Evolutionary conservation across 129 eudicot genomes (phyloP), one percentile per base, ranked within the genome.

Genomic region (Dittrichia graveolens): DNA sequence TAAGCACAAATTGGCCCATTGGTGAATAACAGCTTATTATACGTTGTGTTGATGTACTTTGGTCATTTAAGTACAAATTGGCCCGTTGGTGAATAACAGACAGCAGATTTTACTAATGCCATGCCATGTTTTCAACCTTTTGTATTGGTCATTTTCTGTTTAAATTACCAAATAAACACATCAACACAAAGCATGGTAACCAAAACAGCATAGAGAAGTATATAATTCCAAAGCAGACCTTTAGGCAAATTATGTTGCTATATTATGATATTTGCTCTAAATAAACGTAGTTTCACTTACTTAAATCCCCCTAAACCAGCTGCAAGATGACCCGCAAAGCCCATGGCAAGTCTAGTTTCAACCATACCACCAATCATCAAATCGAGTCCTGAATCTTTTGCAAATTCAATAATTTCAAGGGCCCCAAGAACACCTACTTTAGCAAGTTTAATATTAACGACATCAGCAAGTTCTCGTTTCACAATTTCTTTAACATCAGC

Each of bases 301-400:
- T 85, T 89, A 90, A 92, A 87, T 73, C 88, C 89, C 8, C 98
- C 98, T 19, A 92, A 84, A 50, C 96, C 98, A 58, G 98, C 98
- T 11, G 98, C 98, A 65, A 92, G 92, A 78, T 92, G 91, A 55
- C 95, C 98, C 34, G 98, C 91, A 83, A 92, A 92, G 62, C 98
- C 98, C 98, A 92, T 92, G 54, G 98, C 98, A 24, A 92, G 88
- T 80, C 96, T 81, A 38, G 98, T 92, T 82, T 92, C 98, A 53
- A 92, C 98, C 98, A 92, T 92, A 61, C 98, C 98, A 65, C 98
- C 96, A 74, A 92, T 92, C 98, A 92, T 92, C 78, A 92, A 75
- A 78, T 80, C 82, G 19, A 92, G 79, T n/a, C 98, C 96, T 0
- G 95, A 83, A 39, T 34, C 83, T 78, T 80, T 92, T 34, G 87